Conservation (phyloP, 257 asterid species). For the Ilex asprella region DNA sequence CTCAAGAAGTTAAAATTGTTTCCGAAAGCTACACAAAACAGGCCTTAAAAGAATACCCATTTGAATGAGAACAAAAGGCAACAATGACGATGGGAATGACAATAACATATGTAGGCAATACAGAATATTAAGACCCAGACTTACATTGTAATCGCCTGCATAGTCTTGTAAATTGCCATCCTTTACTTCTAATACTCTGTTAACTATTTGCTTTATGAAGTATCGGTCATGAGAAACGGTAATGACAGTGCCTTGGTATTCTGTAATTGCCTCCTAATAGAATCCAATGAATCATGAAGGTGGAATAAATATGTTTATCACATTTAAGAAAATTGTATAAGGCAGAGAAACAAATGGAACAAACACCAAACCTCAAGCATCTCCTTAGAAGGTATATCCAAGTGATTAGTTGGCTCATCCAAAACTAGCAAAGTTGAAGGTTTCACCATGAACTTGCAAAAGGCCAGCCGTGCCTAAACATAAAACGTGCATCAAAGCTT, state of each 20-base stretch:
- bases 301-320: background rate
- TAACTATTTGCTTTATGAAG: conserved; percentile 92
- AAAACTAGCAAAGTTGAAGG: conserved; percentile 89
- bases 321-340: background rate
- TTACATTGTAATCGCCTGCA: conserved; percentile 90
- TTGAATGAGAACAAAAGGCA: too few relatives aligned
- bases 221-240: conserved; percentile 97
- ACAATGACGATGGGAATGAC: too few relatives aligned
- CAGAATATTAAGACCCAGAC: conserved; percentile 12
- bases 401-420: conserved; percentile 97
- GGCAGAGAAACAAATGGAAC: conserved; percentile 2
- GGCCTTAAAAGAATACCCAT: too few relatives aligned
- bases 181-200: conserved; percentile 89
- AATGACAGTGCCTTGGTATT: conserved; percentile 87
- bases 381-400: conserved; percentile 95
- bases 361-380: conserved; percentile 82
- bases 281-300: conserved; percentile 7
- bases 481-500: background rate
- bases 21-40: too few relatives aligned
- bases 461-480: conserved; percentile 92
- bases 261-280: conserved; percentile 85
- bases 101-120: too few relatives aligned
- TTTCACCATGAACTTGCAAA: conserved; percentile 97
- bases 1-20: too few relatives aligned
- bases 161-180: conserved; percentile 83